Evolutionary conservation across 495 filamentous ascomycete species (phyloP), one percentile per base, ranked within the genome.

Genomic region (Daldinia loculata): DNA sequence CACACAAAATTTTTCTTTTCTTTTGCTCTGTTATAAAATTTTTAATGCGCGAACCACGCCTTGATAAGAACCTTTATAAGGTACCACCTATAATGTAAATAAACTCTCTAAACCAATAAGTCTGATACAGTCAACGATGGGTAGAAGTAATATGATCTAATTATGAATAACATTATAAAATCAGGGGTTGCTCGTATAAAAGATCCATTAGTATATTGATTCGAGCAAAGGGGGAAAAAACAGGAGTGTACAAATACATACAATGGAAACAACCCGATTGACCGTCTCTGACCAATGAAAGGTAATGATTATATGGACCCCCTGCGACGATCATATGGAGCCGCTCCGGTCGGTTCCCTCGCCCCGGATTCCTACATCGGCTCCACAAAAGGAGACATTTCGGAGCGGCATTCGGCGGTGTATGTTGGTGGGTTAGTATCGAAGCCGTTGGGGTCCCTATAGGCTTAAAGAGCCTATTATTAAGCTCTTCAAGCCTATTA

Each of bases 321-420:
- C 64, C 26, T 61, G 45, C 7, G 39, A 52, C 19, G 60, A 68
- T 61, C 64, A 19, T 52, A 32, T 66, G 29, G 63, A 71, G 48
- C 70, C 70, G 70, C 38, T 73, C 70, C 70, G 70, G 57, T 69
- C 41, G 34, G 39, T 30, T 63, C 41, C 2, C 27, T 69, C 56
- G 66, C 65, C 56, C 70, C 66, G 70, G 66, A 63, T 58, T 62
- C 8, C 57, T 69, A 57, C 38, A 30, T 61, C 50, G 50, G 64
- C 56, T 72, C 70, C 70, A 72, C 61, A 68, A 22, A 22, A 57
- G 60, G 19, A 43, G 53, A 52, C 27, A 59, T 26, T 30, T 66
- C 70, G 70, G 70, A 61, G 57, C 70, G 61, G 70, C 45, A 56
- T 58, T 73, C 66, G 66, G 70, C 66, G 66, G 70, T 61, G 50